phyloP scores from a whole-genome alignment of 345 rosid genomes.

The Moringa oleifera region DNA sequence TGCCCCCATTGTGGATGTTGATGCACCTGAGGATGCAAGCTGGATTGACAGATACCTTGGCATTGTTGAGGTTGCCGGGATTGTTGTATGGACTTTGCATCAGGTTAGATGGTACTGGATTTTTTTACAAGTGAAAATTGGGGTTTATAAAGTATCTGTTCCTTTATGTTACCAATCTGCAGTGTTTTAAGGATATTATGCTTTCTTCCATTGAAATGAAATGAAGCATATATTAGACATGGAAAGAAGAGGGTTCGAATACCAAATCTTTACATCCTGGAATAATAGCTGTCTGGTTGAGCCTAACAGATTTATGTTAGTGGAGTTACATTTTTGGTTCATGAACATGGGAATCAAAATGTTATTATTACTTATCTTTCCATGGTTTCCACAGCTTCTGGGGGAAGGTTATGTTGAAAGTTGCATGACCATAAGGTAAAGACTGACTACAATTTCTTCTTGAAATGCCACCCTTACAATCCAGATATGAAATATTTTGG shows the following conservation, averaged over 20 bases:
- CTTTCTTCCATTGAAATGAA: too few species aligned
- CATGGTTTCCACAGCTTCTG: neutral
- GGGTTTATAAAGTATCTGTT: neutral
- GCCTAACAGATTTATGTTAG: too few species aligned
- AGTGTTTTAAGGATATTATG: neutral
- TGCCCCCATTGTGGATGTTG: constrained; percentile 83
- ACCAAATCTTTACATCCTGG: too few species aligned
- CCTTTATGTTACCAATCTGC: too few species aligned
- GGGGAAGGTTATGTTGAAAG: neutral
- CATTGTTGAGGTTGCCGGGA: constrained; percentile 91
- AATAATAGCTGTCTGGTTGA: too few species aligned
- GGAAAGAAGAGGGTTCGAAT: neutral
- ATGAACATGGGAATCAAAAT: neutral
- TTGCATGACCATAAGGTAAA: neutral
- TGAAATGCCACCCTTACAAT: neutral
- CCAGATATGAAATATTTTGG: neutral
- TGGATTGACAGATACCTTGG: constrained; percentile 98
- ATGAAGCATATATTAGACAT: too few species aligned
- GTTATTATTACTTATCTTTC: neutral
- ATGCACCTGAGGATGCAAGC: constrained; percentile 72
- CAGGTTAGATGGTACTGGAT: constrained; percentile 44
- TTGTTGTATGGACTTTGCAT: constrained; percentile 92
- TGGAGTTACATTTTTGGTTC: neutral
- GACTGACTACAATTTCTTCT: neutral
- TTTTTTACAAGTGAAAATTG: neutral